Base-by-base conservation (phyloP, 495 filamentous ascomycete genomes). In the Penicillium subrubescens region DNA sequence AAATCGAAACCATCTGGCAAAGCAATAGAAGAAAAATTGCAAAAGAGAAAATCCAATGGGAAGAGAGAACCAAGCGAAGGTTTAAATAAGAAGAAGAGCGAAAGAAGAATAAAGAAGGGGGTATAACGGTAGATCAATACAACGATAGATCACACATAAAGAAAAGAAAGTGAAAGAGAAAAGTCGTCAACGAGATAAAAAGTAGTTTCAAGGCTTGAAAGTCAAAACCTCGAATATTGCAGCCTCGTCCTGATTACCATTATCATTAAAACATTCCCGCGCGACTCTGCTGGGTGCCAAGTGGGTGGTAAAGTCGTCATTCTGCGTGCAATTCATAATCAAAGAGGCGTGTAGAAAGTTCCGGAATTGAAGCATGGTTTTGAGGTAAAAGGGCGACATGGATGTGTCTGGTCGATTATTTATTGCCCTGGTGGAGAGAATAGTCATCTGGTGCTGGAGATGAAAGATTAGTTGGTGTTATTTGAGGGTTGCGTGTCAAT, bases 181-280 rank as follows among this genome's bases (percentile, higher is more conserved):
- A 61, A 46, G 37, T 34, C 29, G 3, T 35, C 25, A 33, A 43
- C 17, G 35, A 23, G 46, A 17, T 31, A 19, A 19, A 52, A 15
- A n/a, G 46, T 34, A 62, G 37, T 14, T 62, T 29, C 54, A 51
- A 35, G 51, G 56, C n/a, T 44, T 15, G 48, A 31, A 33, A 59
- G 12, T 55, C 44, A 57, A 52, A 25, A 17, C 55, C 39, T 57
- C 48, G 35, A 46, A 52, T 56, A 64, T 55, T 58, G 44, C 59
- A 65, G 59, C 67, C 62, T 63, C 65, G 62, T 68, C 65, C 67
- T 54, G 63, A 76, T 81, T 75, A 77, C 69, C 70, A 79, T 77
- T 79, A 81, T 68, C 65, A 76, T 76, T 76, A 78, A 72, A 72
- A 60, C 62, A 67, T 72, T 73, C 70, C 68, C 67, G 59, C 66